phyloP scores from a whole-genome alignment of 495 filamentous ascomycete genomes.

The Chaetomium fimeti region DNA sequence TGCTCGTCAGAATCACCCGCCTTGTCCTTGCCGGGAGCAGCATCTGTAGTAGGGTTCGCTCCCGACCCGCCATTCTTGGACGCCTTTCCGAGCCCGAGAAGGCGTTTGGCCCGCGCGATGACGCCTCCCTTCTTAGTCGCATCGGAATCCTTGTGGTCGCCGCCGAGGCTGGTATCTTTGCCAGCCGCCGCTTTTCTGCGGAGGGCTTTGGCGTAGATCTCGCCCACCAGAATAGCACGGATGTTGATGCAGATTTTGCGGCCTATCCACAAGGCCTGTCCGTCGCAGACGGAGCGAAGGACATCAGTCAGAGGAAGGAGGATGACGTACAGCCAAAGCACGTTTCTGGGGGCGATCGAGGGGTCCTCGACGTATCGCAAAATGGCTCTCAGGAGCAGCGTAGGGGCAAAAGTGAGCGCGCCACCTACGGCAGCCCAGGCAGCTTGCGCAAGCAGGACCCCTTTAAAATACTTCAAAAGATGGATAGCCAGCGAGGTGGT shows the following conservation, averaged over 20 bases:
- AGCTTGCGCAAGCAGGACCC: constrained; percentile 71
- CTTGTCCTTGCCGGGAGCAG: constrained; percentile 40
- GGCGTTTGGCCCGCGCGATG: constrained; percentile 44
- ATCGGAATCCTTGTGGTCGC: constrained; percentile 45
- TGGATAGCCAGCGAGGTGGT: constrained; percentile 78
- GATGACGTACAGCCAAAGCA: constrained; percentile 94
- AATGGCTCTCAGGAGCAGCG: constrained; percentile 84
- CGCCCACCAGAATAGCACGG: constrained; percentile 92
- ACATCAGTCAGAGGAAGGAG: constrained; percentile 78
- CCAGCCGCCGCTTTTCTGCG: constrained; percentile 82
- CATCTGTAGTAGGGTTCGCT: constrained; percentile 33
- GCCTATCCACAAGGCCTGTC: constrained; percentile 89
- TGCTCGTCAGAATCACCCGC: constrained; percentile 59
- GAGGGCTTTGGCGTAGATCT: constrained; percentile 97
- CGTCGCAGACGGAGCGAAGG: constrained; percentile 73
- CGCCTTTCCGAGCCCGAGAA: constrained; percentile 61
- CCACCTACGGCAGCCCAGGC: constrained; percentile 75
- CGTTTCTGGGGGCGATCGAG: constrained; percentile 71
- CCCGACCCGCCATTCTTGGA: constrained; percentile 31
- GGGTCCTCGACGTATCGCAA: constrained; percentile 90
- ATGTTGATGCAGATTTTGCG: constrained; percentile 90
- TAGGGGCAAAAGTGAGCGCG: constrained; percentile 84
- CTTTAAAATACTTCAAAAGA: constrained; percentile 78
- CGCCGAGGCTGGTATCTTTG: constrained; percentile 64
- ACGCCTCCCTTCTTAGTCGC: constrained; percentile 46